Percentiles rank a stretch among this genome's conserved stretches.
Conservation (phyloP, 306 rosid genomes). For the Sindora glabra region DNA sequence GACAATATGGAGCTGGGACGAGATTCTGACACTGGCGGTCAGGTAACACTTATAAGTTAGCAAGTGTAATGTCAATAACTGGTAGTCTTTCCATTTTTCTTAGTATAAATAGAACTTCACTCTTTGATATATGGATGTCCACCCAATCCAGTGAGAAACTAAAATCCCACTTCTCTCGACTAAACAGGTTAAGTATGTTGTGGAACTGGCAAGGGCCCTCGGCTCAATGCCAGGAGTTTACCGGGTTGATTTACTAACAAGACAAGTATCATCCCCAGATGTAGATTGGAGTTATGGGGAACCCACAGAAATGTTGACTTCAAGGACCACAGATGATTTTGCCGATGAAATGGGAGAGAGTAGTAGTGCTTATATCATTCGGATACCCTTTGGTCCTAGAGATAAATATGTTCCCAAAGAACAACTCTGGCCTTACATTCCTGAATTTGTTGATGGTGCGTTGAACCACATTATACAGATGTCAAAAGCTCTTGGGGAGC, state of each 20-base stretch:
- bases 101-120: too few species aligned
- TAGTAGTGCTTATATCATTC: conserved; percentile 43
- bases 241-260: conserved; percentile 50
- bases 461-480: conserved; percentile 43
- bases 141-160: too few species aligned
- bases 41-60: conserved; percentile 22
- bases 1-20: conserved; percentile 67
- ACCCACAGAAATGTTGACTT: conserved; percentile 54
- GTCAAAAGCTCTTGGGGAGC: conserved; percentile 53
- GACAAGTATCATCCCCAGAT: conserved; percentile 50
- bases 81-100: neutral
- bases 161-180: neutral
- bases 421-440: conserved; percentile 44
- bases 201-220: conserved; percentile 54
- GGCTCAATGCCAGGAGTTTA: conserved; percentile 58
- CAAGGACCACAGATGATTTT: conserved; percentile 16
- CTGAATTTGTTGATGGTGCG: conserved; percentile 52
- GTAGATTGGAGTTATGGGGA: conserved; percentile 60
- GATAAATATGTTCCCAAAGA: conserved; percentile 47
- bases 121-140: too few species aligned
- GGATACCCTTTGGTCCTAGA: conserved; percentile 53
- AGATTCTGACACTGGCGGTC: conserved; percentile 63
- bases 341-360: conserved; percentile 44
- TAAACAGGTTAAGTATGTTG: conserved; percentile 49
- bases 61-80: neutral